Percentiles rank a stretch among this genome's conserved stretches.
Conservation (phyloP, 768 basidiomycete genomes). For the Hericium rajendrae region DNA sequence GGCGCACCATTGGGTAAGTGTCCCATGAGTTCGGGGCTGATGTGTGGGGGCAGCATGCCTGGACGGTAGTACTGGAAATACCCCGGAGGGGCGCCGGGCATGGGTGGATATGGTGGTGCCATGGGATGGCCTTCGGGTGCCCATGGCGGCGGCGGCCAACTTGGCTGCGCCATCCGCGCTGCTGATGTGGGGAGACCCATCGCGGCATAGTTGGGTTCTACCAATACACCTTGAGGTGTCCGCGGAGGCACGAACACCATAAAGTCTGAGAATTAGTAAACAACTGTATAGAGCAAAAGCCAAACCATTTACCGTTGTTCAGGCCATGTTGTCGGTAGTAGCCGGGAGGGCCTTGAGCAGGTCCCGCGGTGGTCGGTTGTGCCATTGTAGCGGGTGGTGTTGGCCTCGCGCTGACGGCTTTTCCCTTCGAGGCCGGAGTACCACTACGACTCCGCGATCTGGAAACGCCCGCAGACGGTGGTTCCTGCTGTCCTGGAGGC, state of each 20-base stretch:
- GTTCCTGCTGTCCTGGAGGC: slow-evolving; percentile 17
- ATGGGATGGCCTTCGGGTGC: slow-evolving; percentile 19
- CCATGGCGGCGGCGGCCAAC: slow-evolving; percentile 26
- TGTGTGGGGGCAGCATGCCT: slow-evolving; percentile 16
- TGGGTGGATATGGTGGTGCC: slow-evolving; percentile 3
- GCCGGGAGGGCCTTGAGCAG: slow-evolving; percentile 35
- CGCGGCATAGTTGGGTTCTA: slow-evolving; percentile 31
- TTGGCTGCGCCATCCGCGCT: slow-evolving; percentile 30
- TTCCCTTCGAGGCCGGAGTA: slow-evolving; percentile 35
- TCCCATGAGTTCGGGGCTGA: not conserved
- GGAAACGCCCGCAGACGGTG: slow-evolving; percentile 28
- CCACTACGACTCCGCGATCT: slow-evolving; percentile 41
- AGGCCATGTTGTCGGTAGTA: slow-evolving; percentile 63
- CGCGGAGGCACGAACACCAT: slow-evolving; percentile 15
- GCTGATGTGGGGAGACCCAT: slow-evolving; percentile 46
- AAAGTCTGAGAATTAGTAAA: slow-evolving; percentile 1
- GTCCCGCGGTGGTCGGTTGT: slow-evolving; percentile 24
- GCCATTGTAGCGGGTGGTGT: slow-evolving; percentile 21
- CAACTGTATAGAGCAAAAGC: not conserved
- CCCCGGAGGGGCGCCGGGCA: slow-evolving; percentile 8
- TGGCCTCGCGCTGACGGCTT: slow-evolving; percentile 8
- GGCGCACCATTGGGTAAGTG: slow-evolving; percentile 10
- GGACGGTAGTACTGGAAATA: slow-evolving; percentile 14
- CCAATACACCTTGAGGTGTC: slow-evolving; percentile 28
- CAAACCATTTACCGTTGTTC: slow-evolving; percentile 28